A percentile compares a stretch with the other conserved stretches of the same genome.
Conservation (phyloP, 2,329 filamentous ascomycete species). For the Coniochaeta sp. region DNA sequence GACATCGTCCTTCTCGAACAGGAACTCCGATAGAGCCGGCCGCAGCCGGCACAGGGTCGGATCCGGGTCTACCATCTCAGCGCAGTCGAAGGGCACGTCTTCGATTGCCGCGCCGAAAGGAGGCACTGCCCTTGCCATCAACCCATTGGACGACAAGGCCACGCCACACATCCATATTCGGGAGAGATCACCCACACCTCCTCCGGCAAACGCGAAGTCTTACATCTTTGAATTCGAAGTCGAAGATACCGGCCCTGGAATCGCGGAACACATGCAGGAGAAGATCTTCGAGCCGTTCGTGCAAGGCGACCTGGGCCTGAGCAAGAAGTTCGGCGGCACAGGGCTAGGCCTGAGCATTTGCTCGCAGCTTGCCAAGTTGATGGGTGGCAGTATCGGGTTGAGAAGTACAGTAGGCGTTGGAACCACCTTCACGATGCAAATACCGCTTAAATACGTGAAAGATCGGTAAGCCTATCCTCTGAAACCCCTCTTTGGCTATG, state of each 20-base stretch:
- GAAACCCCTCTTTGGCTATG: neutral
- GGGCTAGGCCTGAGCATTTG: conserved; percentile 86
- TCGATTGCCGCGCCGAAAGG: conserved; percentile 19
- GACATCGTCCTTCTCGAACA: conserved; percentile 44
- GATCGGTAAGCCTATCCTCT: conserved; percentile 43
- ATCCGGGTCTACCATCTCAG: conserved; percentile 43
- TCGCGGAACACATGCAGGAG: conserved; percentile 68
- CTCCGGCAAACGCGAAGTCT: conserved; percentile 56
- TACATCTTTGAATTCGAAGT: conserved; percentile 83
- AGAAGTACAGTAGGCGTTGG: conserved; percentile 67
- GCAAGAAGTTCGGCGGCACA: conserved; percentile 85
- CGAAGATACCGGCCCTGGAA: conserved; percentile 81
- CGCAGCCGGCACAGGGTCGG: conserved; percentile 37
- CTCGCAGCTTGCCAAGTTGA: conserved; percentile 73
- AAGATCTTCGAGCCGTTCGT: conserved; percentile 92
- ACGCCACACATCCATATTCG: conserved; percentile 38
- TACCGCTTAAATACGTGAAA: conserved; percentile 71
- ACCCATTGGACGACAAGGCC: conserved; percentile 51
- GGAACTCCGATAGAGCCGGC: conserved; percentile 32
- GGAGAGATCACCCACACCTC: conserved; percentile 52
- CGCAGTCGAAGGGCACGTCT: conserved; percentile 34
- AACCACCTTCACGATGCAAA: conserved; percentile 74
- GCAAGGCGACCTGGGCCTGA: conserved; percentile 82
- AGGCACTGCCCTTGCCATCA: conserved; percentile 54
- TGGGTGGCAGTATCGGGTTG: conserved; percentile 71